Evolutionary conservation across 2,329 filamentous ascomycete genomes (phyloP).

Genomic region (Aspergillus pseudotamarii): DNA sequence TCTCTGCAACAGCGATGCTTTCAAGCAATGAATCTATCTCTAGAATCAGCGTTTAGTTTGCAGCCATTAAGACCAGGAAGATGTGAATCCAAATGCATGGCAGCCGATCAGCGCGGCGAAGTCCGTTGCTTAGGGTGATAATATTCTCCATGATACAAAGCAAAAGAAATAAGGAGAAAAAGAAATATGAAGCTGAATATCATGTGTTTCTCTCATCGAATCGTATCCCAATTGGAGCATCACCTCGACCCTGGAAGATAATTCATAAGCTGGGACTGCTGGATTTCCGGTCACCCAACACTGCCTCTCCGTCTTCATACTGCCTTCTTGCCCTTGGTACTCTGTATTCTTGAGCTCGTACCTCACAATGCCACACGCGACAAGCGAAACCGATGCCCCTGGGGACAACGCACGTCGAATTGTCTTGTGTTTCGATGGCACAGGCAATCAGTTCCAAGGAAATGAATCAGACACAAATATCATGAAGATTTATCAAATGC

Average conservation of each 20-base stretch:
- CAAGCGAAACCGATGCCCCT: not conserved
- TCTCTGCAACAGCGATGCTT: not conserved
- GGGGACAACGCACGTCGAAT: not conserved
- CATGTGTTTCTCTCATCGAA: not conserved
- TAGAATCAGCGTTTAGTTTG: not conserved
- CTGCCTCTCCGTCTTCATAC: not conserved
- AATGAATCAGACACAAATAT: conserved; percentile 56
- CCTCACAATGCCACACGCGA: not conserved
- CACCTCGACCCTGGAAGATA: not conserved
- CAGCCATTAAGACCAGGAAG: not conserved
- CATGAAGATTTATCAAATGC: conserved; percentile 50
- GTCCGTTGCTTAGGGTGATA: not conserved
- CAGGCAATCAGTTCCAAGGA: conserved; percentile 32
- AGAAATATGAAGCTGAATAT: not conserved
- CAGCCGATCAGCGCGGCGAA: not conserved
- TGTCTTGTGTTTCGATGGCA: conserved; percentile 23
- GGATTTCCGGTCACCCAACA: not conserved
- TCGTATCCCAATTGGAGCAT: not conserved
- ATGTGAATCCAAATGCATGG: not conserved
- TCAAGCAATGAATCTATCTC: not conserved
- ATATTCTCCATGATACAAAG: not conserved
- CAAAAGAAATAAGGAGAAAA: not conserved
- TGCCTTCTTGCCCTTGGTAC: not conserved
- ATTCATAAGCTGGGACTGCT: not conserved
- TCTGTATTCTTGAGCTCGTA: not conserved